phyloP scores from a whole-genome alignment of 148 eudicot genomes.

The Heliamphora exappendiculata region DNA sequence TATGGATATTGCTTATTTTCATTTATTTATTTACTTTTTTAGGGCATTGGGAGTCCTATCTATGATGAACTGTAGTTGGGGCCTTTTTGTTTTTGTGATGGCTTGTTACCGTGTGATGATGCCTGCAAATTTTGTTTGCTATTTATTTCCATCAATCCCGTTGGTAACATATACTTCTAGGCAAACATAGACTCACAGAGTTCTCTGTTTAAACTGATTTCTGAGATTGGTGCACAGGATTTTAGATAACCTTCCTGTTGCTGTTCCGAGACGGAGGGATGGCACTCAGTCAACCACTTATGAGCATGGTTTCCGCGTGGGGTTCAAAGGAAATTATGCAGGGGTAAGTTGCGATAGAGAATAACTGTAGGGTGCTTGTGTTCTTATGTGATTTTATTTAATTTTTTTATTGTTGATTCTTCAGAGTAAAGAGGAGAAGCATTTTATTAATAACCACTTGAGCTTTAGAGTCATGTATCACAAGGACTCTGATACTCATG shows the following conservation, averaged over 20 bases:
- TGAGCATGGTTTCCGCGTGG: conserved; percentile 58
- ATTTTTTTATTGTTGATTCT: neutral
- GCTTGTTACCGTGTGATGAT: neutral
- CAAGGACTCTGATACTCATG: conserved; percentile 42
- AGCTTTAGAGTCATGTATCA: conserved; percentile 57
- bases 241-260: conserved; percentile 58
- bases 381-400: conserved; percentile 10
- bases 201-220: neutral
- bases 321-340: conserved; percentile 52
- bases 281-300: conserved; percentile 41
- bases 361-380: neutral
- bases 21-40: neutral
- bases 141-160: conserved; percentile 1
- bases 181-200: neutral
- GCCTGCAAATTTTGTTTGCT: neutral
- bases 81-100: neutral
- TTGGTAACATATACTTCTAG: neutral
- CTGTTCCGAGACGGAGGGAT: conserved; percentile 54
- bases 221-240: conserved; percentile 34
- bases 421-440: conserved; percentile 55
- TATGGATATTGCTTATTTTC: neutral
- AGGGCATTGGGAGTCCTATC: neutral
- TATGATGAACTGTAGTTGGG: neutral
- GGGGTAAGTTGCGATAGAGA: conserved; percentile 32
- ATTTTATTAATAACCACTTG: conserved; percentile 49